Evolutionary conservation across 2,329 filamentous ascomycete genomes (phyloP), one percentile per base, ranked within the genome.

Genomic region (Helotiales sp.): DNA sequence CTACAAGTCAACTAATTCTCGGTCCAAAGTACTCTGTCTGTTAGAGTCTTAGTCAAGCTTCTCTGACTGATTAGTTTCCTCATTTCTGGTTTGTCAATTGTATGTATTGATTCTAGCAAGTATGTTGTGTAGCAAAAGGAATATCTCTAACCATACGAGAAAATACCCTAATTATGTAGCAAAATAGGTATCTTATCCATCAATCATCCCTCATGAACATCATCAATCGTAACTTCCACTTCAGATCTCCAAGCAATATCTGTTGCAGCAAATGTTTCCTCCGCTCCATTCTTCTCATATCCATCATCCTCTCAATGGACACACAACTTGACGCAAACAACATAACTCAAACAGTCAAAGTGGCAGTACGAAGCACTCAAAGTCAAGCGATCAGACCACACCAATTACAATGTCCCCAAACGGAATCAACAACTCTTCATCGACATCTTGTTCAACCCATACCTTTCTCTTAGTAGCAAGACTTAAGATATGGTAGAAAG

Each of bases 401-500:
- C 75, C 68, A 67, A 76, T 70, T 52, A 65, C 60, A 61, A 76
- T 73, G 67, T 72, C 71, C 2, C 73, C 72, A 61, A 68, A 71
- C 30, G 70, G 61, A 40, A 71, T 57, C n/a, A 63, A 13, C 8
- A 63, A 54, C 11, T 55, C 70, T 8, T 62, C 66, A 7, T 49
- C 67, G 6, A 64, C 63, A 32, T 74, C 67, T 78, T 97, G 93
- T 69, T 85, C 79, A 5, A 94, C 87, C 20, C 79, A 76, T 52
- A 95, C 80, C 64, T 86, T 77, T 1, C 84, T 84, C 78, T 89
- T 92, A 1, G 88, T 93, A 6, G 87, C 89, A 50, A 96, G 83
- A 11, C 85, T 83, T 15, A 96, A 84, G 1, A 92, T 83, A 76
- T 96, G 91, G 79, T 91, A 87, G 75, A 93, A 90, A 0, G 89